These are phyloP conservation scores for Ganoderma lucidum DNA, from an alignment of 1,284 basidiomycete genomes.

Conservation along the genomic window DNA sequence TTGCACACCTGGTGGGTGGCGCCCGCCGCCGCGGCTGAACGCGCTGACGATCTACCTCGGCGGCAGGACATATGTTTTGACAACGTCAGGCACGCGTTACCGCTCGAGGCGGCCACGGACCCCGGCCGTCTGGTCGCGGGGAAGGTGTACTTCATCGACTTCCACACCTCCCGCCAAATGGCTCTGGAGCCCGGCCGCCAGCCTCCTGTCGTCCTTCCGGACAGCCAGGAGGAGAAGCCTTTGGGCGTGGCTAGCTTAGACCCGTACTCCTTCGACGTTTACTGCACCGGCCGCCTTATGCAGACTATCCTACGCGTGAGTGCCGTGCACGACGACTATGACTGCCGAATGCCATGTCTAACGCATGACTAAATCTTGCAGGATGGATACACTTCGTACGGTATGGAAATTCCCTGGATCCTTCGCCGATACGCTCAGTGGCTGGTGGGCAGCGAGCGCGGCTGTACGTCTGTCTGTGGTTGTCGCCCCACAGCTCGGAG, in stretches of 20 bases:
- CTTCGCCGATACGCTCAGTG: neutral
- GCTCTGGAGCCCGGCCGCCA: neutral
- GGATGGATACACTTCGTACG: too few relatives aligned
- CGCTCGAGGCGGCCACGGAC: neutral
- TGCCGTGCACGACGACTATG: too few relatives aligned
- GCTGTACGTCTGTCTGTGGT: neutral
- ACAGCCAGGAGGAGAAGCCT: neutral
- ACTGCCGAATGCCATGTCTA: fast-evolving
- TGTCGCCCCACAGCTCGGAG: neutral
- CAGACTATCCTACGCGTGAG: neutral
- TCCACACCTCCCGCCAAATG: neutral
- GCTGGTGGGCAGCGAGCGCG: neutral
- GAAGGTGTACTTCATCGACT: neutral
- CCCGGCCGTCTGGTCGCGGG: neutral
- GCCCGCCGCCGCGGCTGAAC: fast-evolving
- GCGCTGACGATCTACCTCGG: neutral
- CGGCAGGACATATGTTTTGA: neutral
- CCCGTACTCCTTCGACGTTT: neutral
- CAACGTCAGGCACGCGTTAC: too few relatives aligned
- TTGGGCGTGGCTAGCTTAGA: neutral
- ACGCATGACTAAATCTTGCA: too few relatives aligned
- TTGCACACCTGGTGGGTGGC: neutral
- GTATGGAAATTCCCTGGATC: neutral
- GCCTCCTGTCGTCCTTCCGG: neutral
- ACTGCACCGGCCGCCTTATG: neutral